Conservation (phyloP, 2,329 filamentous ascomycete species). For the Aspergillus ustus region DNA sequence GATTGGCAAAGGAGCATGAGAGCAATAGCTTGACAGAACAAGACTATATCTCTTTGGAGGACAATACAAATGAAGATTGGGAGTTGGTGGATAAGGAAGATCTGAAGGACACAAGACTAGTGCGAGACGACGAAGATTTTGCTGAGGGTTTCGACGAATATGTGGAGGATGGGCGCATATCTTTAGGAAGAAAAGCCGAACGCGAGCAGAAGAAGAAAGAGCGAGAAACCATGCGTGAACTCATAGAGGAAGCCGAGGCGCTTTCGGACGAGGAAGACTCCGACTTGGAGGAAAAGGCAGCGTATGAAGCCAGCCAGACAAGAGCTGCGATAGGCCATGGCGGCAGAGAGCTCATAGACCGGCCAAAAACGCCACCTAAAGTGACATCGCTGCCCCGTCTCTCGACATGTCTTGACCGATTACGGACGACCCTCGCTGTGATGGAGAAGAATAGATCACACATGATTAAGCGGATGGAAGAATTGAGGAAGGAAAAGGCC, state of each 20-base stretch:
- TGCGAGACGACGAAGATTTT: constrained; percentile 87
- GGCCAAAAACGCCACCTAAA: constrained; percentile 67
- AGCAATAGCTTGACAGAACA: constrained; percentile 63
- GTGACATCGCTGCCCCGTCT: constrained; percentile 80
- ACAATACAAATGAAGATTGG: constrained; percentile 48
- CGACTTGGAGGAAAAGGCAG: constrained; percentile 68
- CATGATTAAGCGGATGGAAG: constrained; percentile 67
- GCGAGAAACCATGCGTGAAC: constrained; percentile 77
- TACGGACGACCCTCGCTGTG: constrained; percentile 64
- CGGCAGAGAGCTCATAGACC: constrained; percentile 38
- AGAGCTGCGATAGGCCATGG: constrained; percentile 73
- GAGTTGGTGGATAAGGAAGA: constrained; percentile 62
- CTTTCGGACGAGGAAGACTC: constrained; percentile 67
- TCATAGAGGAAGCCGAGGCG: constrained; percentile 80
- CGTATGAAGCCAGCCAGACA: constrained; percentile 86
- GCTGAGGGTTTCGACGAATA: constrained; percentile 93
- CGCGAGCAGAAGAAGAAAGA: constrained; percentile 68
- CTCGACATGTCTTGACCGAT: constrained; percentile 65
- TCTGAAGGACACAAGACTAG: constrained; percentile 73
- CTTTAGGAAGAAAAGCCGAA: constrained; percentile 78
- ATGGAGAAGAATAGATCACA: constrained; percentile 67
- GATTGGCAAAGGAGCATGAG: constrained; percentile 71
- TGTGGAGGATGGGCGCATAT: constrained; percentile 80
- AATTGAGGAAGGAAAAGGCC: constrained; percentile 69
- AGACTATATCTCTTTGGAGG: constrained; percentile 51